Evolutionary conservation across 129 eudicot species (phyloP).

Genomic region (Dittrichia graveolens): DNA sequence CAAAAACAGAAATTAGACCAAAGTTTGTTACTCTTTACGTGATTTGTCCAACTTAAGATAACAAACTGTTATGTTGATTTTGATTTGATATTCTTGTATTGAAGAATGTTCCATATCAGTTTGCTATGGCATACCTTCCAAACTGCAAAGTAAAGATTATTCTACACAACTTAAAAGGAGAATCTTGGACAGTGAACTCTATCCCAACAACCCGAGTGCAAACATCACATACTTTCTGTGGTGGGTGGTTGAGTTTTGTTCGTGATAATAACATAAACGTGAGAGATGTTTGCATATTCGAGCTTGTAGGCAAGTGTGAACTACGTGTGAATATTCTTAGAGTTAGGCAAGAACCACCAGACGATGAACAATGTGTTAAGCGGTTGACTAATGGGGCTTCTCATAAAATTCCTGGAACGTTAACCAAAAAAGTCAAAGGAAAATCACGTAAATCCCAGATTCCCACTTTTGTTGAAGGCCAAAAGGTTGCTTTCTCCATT

Average conservation of each 20-base stretch:
- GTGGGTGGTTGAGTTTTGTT: conserved; percentile 90
- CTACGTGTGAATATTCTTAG: conserved; percentile 72
- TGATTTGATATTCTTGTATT: conserved; percentile 8
- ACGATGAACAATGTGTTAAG: conserved; percentile 39
- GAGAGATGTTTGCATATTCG: conserved; percentile 86
- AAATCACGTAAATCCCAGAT: conserved; percentile 30
- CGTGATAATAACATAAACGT: conserved; percentile 70
- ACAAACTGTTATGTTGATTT: background rate
- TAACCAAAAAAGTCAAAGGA: conserved; percentile 45
- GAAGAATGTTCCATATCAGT: conserved; percentile 88
- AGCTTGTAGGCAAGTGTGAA: conserved; percentile 74
- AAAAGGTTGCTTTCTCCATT: conserved; percentile 32
- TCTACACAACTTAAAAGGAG: conserved; percentile 76
- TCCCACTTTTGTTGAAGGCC: conserved; percentile 26
- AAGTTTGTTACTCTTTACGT: background rate
- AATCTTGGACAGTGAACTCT: conserved; percentile 81
- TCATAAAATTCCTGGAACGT: conserved; percentile 42
- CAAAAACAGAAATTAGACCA: background rate
- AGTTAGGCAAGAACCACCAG: conserved; percentile 61
- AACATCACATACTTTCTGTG: conserved; percentile 87
- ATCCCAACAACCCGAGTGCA: conserved; percentile 81
- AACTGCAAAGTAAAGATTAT: conserved; percentile 72
- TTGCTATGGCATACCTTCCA: conserved; percentile 80
- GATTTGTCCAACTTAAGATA: background rate
- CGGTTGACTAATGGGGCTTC: conserved; percentile 37